phyloP scores from a whole-genome alignment of 208 protist species.

The Vickermania spadyakhi region DNA sequence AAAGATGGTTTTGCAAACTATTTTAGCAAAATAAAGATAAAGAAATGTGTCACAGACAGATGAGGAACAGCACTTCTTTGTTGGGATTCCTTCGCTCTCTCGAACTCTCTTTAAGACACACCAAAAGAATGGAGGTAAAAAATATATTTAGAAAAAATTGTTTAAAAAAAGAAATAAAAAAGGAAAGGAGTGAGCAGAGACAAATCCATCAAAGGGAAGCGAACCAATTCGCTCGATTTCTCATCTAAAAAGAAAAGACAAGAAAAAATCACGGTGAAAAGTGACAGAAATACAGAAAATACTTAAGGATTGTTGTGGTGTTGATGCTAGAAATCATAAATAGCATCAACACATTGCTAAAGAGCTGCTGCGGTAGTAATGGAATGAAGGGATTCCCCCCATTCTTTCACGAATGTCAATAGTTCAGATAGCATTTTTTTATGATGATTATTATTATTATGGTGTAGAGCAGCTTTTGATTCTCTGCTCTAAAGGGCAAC shows the following conservation, averaged over 20 bases:
- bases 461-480: no score
- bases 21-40: no score
- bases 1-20: no score
- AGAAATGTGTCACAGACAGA: no score
- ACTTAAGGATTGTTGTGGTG: background rate
- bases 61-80: background rate
- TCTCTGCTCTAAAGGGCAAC: no score
- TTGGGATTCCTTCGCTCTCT: background rate
- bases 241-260: slow-evolving; percentile 3
- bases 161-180: no score
- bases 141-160: no score
- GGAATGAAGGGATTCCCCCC: background rate
- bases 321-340: no score
- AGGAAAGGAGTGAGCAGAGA: no score
- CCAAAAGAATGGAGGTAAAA: no score
- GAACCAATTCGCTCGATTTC: background rate
- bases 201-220: background rate
- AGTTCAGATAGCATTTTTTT: background rate
- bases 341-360: background rate
- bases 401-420: background rate
- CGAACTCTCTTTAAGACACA: background rate
- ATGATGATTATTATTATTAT: no score
- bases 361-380: background rate
- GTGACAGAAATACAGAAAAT: slow-evolving; percentile 10
- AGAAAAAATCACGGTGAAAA: background rate